These are phyloP conservation scores for Dipteronia dyeriana DNA, from an alignment of 345 rosid genomes.

Conservation along the genomic window DNA sequence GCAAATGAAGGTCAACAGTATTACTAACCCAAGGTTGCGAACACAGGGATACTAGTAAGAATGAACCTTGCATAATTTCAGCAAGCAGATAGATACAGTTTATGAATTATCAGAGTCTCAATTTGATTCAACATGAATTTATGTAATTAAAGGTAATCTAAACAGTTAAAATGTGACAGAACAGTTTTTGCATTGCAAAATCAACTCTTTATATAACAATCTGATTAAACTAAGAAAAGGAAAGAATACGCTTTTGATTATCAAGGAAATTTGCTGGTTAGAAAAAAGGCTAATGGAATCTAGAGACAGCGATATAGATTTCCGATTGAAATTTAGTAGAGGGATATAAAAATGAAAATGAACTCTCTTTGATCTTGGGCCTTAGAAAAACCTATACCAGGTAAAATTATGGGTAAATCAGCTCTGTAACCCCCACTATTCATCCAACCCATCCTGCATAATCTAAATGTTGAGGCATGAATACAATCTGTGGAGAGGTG, in stretches of 20 bases:
- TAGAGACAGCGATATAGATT: neutral
- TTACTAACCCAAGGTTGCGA: neutral
- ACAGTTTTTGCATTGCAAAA: neutral
- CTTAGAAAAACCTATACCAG: neutral
- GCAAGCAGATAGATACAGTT: neutral
- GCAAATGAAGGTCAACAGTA: neutral
- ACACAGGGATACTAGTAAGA: neutral
- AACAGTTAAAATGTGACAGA: neutral
- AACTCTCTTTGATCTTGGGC: neutral
- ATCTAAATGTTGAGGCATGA: slow-evolving; percentile 1
- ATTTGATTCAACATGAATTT: neutral
- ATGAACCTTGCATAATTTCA: neutral
- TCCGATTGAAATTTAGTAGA: neutral
- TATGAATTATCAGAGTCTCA: neutral
- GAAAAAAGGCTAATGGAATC: neutral
- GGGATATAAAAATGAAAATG: neutral
- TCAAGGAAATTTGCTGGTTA: neutral
- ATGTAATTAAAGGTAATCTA: neutral
- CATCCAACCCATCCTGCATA: too few relatives aligned
- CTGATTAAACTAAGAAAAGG: neutral
- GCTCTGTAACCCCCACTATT: neutral
- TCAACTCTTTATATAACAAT: neutral
- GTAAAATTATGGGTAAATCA: neutral
- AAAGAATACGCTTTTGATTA: neutral
- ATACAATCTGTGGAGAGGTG: neutral